Evolutionary conservation across 2,329 filamentous ascomycete genomes (phyloP), one percentile per base, ranked within the genome.

Genomic region (Sclerotinia spermophila): DNA sequence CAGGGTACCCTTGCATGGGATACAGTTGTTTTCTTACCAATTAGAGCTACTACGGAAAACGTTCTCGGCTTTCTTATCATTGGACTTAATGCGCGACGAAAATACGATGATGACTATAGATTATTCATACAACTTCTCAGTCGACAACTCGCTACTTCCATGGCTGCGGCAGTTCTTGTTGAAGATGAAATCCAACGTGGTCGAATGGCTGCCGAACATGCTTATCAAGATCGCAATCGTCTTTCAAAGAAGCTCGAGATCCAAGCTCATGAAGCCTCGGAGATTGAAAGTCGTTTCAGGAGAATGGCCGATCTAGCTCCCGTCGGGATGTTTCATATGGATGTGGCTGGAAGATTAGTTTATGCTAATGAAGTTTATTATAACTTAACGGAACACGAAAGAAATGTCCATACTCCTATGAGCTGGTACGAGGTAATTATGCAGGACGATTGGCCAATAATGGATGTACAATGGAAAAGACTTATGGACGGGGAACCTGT

Each of bases 101-200:
- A 91, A 0, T 96, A 92, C 75, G 91, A 96, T 76, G 89, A 91
- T 53, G 92, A 95, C 74, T 96, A 95, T 76, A 87, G 87, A 73
- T 83, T 95, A 0, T 96, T 95, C 76, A 84, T 95, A 48, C 89
- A 92, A 75, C 84, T 95, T 1, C 81, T 95, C 8, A 90, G 89
- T 58, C 86, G 92, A 30, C 92, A 95, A 78, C 83, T 95, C 13
- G 91, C 90, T 11, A 95, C 92, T 0, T 93, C 92, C 0, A 85
- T 95, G 79, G 92, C 92, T 2, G 94, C 92, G 0, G 92, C 94
- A 0, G 91, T 94, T 0, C 81, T 96, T 2, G 94, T 94, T 71
- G 92, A 95, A 78, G 92, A 95, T 74, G 92, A 96, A 78, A 94
- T 95, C 73, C 87, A 86, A 72, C 86, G 92, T 72, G 90, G 91